Evolutionary conservation across 192 early-diverging fungal genomes (phyloP), one percentile per base, ranked within the genome.

Genomic region (Funneliformis mosseae): DNA sequence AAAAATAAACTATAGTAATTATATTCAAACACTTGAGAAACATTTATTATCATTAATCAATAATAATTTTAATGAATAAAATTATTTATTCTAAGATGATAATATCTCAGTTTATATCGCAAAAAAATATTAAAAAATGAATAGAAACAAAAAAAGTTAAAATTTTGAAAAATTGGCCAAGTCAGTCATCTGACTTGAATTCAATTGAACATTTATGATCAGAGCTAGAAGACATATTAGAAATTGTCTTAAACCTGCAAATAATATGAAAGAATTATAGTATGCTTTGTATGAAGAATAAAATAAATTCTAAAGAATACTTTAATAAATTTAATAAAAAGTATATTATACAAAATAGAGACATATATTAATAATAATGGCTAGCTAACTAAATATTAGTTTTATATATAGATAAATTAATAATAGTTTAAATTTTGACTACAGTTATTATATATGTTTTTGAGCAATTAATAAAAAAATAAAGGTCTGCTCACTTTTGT

Each of bases 161-260:
- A 62, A 62, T 25, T 62, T 62, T 62, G n/a, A 21, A 62, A 62
- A 23, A 62, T 62, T 62, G 16, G 60, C 60, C 60, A 62, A 62
- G 60, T 23, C 60, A 62, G 8, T 62, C 60, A 5, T 8, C 21
- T 8, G 60, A 62, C 21, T 62, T 62, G 60, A 62, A 62, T 10
- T 21, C 16, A 9, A 62, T 62, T 23, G 60, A 62, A 62, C 60
- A 62, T 62, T 25, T 62, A 23, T 62, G 16, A 8, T 23, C 18
- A 62, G 60, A 62, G 11, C n/a, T 62, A 21, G 11, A 23, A 62
- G 7, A 10, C 7, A 10, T 9, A 62, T 62, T 4, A 62, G 60
- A 62, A 62, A 2, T 14, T 8, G 16, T 62, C 18, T 6, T 5
- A 62, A 21, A 23, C 60, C 11, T 62, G 45, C 43, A 45, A 45